A percentile compares a stretch with the other conserved stretches of the same genome.
Conservation (phyloP, 2,329 filamentous ascomycete species). For the Ophiostoma montium region DNA sequence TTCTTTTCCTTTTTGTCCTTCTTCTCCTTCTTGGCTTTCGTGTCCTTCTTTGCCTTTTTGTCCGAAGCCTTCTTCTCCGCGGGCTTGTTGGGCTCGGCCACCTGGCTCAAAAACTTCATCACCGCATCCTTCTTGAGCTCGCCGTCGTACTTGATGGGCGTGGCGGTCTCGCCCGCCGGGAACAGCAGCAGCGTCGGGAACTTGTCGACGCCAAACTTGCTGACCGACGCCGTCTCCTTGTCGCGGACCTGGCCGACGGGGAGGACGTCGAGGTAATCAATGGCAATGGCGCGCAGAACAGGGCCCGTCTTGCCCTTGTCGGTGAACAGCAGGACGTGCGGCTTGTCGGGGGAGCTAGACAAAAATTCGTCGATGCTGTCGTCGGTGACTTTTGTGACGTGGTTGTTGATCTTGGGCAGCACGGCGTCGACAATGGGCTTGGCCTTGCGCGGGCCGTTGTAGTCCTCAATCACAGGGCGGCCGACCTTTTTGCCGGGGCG, state of each 20-base stretch:
- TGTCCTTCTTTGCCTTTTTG: slow-evolving; percentile 14
- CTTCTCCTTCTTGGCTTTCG: slow-evolving; percentile 24
- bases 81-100: slow-evolving; percentile 65
- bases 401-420: slow-evolving; percentile 77
- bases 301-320: slow-evolving; percentile 67
- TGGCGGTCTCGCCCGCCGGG: slow-evolving; percentile 53
- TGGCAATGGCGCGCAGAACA: slow-evolving; percentile 49
- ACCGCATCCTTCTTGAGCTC: slow-evolving; percentile 76
- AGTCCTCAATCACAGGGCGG: slow-evolving; percentile 76
- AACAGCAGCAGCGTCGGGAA: slow-evolving; percentile 75
- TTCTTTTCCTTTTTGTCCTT: slow-evolving; percentile 24
- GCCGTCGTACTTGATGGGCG: slow-evolving; percentile 61
- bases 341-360: slow-evolving; percentile 48
- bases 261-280: slow-evolving; percentile 29
- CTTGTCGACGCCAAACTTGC: slow-evolving; percentile 59
- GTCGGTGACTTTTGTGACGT: slow-evolving; percentile 69
- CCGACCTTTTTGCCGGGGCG: slow-evolving; percentile 61
- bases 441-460: slow-evolving; percentile 70
- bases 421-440: slow-evolving; percentile 80
- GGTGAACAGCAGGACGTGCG: slow-evolving; percentile 85
- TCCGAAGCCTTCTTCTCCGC: slow-evolving; percentile 25
- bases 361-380: slow-evolving; percentile 68
- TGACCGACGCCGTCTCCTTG: slow-evolving; percentile 59
- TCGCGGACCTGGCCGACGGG: slow-evolving; percentile 68
- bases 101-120: slow-evolving; percentile 68